A percentile compares a stretch with the other conserved stretches of the same genome.
Evolutionary conservation across 768 basidiomycete species (phyloP).

Genomic region (Lanmaoa pseudosensibilis): DNA sequence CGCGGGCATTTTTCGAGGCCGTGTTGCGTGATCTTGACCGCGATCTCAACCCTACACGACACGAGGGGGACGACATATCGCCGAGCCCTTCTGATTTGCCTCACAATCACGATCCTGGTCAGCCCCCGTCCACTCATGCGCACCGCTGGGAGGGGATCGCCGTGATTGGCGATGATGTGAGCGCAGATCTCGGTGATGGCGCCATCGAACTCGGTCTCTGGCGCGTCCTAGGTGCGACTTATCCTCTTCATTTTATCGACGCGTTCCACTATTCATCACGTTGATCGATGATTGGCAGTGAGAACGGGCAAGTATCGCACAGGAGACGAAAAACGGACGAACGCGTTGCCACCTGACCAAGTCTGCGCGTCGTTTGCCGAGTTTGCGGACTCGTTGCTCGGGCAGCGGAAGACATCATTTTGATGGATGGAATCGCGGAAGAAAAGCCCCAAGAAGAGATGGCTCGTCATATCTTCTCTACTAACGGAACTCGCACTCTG

Average conservation of each 20-base stretch:
- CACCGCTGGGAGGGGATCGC: conserved; percentile 30
- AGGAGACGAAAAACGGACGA: conserved; percentile 51
- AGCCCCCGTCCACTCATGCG: too few species aligned
- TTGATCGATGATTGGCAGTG: conserved; percentile 36
- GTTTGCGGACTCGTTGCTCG: conserved; percentile 50
- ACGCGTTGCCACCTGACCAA: conserved; percentile 48
- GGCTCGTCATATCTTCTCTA: too few species aligned
- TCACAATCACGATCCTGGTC: neutral
- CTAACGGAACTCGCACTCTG: too few species aligned
- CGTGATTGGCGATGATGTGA: conserved; percentile 67
- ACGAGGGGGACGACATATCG: neutral
- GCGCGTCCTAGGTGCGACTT: conserved; percentile 57
- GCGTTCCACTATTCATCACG: too few species aligned
- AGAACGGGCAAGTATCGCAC: conserved; percentile 68
- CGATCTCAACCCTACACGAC: neutral
- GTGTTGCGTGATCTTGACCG: conserved; percentile 47
- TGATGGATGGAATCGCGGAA: neutral
- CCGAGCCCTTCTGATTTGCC: neutral
- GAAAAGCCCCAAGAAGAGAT: neutral
- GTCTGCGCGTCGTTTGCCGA: conserved; percentile 52
- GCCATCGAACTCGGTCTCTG: conserved; percentile 59
- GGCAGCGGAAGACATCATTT: neutral
- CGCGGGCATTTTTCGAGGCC: conserved; percentile 55
- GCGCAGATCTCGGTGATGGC: conserved; percentile 63
- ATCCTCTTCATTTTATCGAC: too few species aligned